phyloP scores from a whole-genome alignment of 179 eudicot species.

The Beta macrorhiza region DNA sequence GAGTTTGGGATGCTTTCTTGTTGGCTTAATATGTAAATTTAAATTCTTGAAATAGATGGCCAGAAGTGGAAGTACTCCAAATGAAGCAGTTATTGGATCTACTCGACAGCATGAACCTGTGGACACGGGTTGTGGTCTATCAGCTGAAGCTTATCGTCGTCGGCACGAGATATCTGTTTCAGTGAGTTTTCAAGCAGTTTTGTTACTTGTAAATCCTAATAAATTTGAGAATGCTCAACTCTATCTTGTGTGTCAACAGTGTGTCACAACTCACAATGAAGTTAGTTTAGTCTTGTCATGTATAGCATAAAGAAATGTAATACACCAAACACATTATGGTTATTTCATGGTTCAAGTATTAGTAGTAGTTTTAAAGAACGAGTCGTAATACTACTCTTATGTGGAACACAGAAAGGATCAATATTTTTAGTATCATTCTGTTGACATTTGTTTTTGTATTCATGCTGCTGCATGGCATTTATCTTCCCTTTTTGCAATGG shows the following conservation, averaged over 20 bases:
- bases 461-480: not conserved
- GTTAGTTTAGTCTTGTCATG: not conserved
- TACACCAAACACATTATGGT: not conserved
- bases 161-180: slow-evolving; percentile 78
- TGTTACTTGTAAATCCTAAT: not conserved
- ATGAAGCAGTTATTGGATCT: slow-evolving; percentile 45
- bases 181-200: slow-evolving; percentile 42
- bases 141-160: slow-evolving; percentile 72
- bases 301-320: not conserved
- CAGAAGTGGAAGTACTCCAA: slow-evolving; percentile 39
- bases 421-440: not conserved
- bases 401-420: not conserved
- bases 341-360: not conserved
- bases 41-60: slow-evolving; percentile 35
- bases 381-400: not conserved
- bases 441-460: not conserved
- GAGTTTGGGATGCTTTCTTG: not conserved
- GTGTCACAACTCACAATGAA: not conserved
- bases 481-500: not conserved
- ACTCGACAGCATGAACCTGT: slow-evolving; percentile 32
- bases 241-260: not conserved
- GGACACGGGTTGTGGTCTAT: slow-evolving; percentile 44
- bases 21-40: not conserved
- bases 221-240: not conserved
- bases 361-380: not conserved